Evolutionary conservation across 495 filamentous ascomycete genomes (phyloP).

Genomic region (Coniosporium apollinis): DNA sequence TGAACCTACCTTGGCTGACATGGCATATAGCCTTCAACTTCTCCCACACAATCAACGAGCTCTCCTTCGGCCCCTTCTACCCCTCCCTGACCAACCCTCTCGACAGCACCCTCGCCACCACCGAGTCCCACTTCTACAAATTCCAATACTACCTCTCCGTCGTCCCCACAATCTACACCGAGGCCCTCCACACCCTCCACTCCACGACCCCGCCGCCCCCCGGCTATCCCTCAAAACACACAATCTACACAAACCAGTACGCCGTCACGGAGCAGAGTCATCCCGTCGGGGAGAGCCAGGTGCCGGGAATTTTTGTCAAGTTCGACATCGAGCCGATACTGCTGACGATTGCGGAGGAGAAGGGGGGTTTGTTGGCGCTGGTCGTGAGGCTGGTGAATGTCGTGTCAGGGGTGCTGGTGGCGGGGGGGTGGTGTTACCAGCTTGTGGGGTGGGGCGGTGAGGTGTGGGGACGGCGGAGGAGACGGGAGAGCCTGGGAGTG

Average conservation of each 20-base stretch:
- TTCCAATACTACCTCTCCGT: slow-evolving; percentile 98
- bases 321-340: slow-evolving; percentile 97
- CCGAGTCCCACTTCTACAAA: slow-evolving; percentile 69
- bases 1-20: not conserved
- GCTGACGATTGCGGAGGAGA: slow-evolving; percentile 66
- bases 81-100: slow-evolving; percentile 87
- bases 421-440: slow-evolving; percentile 47
- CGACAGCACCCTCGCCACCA: slow-evolving; percentile 69
- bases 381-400: slow-evolving; percentile 60
- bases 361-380: slow-evolving; percentile 55
- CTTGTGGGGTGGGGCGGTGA: slow-evolving; percentile 38
- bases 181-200: slow-evolving; percentile 25
- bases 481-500: slow-evolving; percentile 9
- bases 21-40: slow-evolving; percentile 71
- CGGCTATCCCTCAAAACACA: slow-evolving; percentile 23
- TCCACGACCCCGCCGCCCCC: slow-evolving; percentile 10
- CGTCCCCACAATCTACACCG: slow-evolving; percentile 87
- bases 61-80: slow-evolving; percentile 93
- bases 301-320: slow-evolving; percentile 96
- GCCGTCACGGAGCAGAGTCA: slow-evolving; percentile 76
- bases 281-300: slow-evolving; percentile 44
- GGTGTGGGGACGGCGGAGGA: slow-evolving; percentile 14
- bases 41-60: slow-evolving; percentile 88
- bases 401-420: slow-evolving; percentile 43
- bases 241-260: slow-evolving; percentile 92